Evolutionary conservation across 495 filamentous ascomycete species (phyloP).

Genomic region (Neurospora sp.): DNA sequence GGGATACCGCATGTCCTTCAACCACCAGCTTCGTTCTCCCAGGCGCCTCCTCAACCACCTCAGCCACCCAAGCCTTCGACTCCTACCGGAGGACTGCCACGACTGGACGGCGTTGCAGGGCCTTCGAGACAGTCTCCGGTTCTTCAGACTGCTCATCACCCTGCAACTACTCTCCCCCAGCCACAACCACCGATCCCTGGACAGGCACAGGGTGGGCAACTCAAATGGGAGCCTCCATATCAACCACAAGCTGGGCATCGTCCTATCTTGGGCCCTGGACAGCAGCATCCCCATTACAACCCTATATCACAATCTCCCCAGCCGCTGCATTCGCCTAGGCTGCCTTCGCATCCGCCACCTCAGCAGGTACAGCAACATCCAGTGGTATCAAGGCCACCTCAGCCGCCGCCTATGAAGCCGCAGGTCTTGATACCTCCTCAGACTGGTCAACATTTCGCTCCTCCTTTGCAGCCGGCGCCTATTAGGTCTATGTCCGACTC

Average conservation of each 20-base stretch:
- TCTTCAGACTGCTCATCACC: slow-evolving; percentile 1
- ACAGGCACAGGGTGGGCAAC: slow-evolving; percentile 8
- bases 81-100: slow-evolving; percentile 22
- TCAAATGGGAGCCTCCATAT: slow-evolving; percentile 44
- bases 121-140: slow-evolving; percentile 5
- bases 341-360: slow-evolving; percentile 10
- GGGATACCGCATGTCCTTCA: slow-evolving; percentile 28
- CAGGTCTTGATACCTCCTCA: slow-evolving; percentile 31
- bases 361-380: slow-evolving; percentile 11
- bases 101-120: slow-evolving; percentile 13
- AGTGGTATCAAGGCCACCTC: slow-evolving; percentile 13
- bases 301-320: slow-evolving; percentile 10
- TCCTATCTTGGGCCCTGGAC: slow-evolving; percentile 1
- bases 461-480: slow-evolving; percentile 21
- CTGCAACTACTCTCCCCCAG: slow-evolving; percentile 5
- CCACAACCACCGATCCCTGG: background rate
- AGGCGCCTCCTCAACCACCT: slow-evolving; percentile 14
- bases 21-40: slow-evolving; percentile 23
- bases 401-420: slow-evolving; percentile 14
- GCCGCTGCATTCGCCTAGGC: slow-evolving; percentile 5
- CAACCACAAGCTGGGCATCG: slow-evolving; percentile 19
- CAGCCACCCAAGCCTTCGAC: slow-evolving; percentile 14
- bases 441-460: slow-evolving; percentile 23
- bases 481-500: slow-evolving; percentile 6
- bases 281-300: slow-evolving; percentile 15